Evolutionary conservation across 177 flowering plant genomes (phyloP).

Genomic region (Vitis hybrid): DNA sequence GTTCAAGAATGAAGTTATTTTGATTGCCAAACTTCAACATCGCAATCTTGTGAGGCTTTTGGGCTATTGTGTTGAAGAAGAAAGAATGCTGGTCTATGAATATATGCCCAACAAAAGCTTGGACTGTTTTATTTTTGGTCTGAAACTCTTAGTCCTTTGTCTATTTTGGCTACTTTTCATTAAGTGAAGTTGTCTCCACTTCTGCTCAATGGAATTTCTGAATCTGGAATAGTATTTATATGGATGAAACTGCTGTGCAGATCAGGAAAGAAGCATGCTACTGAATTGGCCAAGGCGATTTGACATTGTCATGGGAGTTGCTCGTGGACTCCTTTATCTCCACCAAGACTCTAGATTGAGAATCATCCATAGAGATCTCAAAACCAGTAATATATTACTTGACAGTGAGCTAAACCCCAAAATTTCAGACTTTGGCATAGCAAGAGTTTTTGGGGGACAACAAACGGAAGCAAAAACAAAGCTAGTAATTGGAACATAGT

Average conservation of each 20-base stretch:
- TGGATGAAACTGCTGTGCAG: background rate
- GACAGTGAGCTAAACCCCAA: slow-evolving; percentile 28
- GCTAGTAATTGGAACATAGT: slow-evolving; percentile 26
- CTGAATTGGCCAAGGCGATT: slow-evolving; percentile 14
- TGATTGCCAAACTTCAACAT: slow-evolving; percentile 39
- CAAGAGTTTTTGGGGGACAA: slow-evolving; percentile 21
- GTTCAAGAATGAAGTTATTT: slow-evolving; percentile 12
- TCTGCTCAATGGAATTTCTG: background rate
- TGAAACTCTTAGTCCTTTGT: background rate
- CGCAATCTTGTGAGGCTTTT: slow-evolving; percentile 34
- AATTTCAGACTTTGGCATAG: slow-evolving; percentile 33
- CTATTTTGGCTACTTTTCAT: too few relatives aligned
- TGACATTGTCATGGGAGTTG: slow-evolving; percentile 21
- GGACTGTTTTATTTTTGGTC: slow-evolving; percentile 17
- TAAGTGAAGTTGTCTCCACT: background rate
- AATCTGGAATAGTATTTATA: background rate
- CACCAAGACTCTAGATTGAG: slow-evolving; percentile 24
- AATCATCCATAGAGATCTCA: slow-evolving; percentile 30
- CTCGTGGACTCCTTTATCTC: slow-evolving; percentile 32
- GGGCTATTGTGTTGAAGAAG: slow-evolving; percentile 32
- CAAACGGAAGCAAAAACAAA: slow-evolving; percentile 16
- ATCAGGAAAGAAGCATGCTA: background rate
- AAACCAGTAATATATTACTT: slow-evolving; percentile 24
- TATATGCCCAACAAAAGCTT: slow-evolving; percentile 24
- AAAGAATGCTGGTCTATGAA: slow-evolving; percentile 30